These are phyloP conservation scores for Massariosphaeria phaeospora DNA, from an alignment of 495 filamentous ascomycete genomes.

Conservation along the genomic window DNA sequence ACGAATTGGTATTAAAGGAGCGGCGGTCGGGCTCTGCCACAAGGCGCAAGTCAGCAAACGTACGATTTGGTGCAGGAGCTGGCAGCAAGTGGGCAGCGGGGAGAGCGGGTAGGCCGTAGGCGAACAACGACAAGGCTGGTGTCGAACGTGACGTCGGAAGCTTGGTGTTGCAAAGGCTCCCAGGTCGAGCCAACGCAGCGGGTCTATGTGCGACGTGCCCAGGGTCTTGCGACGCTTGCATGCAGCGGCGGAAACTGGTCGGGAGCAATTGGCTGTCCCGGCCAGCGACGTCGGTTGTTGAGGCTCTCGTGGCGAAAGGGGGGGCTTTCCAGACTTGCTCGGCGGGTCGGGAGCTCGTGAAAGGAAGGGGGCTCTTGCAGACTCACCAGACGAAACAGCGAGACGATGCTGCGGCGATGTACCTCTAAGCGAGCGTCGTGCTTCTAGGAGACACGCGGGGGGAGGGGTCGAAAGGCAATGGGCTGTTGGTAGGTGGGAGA, in stretches of 20 bases:
- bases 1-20: constrained; percentile 1
- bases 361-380: background rate
- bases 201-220: background rate
- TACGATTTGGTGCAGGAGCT: background rate
- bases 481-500: constrained; percentile 2
- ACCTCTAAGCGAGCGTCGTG: background rate
- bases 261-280: background rate
- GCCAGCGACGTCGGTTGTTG: background rate
- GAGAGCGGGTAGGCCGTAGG: background rate
- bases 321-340: background rate
- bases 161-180: too few relatives aligned
- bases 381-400: constrained; percentile 19
- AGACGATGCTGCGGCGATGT: background rate
- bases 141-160: too few relatives aligned
- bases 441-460: background rate
- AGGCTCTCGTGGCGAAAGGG: too few relatives aligned
- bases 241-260: background rate
- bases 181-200: too few relatives aligned
- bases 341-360: background rate
- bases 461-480: background rate
- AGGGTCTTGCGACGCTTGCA: background rate
- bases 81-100: background rate
- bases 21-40: background rate
- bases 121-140: too few relatives aligned
- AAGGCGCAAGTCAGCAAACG: constrained; percentile 2